phyloP scores from a whole-genome alignment of 352 stramenopile species.

The Phytopythium mirpurense region DNA sequence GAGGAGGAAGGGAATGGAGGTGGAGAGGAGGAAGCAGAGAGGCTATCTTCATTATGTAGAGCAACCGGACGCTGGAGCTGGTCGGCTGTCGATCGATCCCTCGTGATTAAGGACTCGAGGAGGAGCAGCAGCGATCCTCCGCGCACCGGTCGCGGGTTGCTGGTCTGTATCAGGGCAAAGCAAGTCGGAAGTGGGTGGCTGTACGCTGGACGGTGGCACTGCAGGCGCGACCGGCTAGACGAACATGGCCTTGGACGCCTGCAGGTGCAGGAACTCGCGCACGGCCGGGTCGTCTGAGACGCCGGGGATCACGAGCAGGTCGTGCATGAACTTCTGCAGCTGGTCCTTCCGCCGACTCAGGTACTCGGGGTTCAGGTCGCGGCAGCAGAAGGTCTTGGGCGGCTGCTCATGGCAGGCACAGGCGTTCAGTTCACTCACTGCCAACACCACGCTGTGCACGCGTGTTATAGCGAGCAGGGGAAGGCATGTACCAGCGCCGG shows the following conservation, averaged over 20 bases:
- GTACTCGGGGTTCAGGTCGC: slow-evolving; percentile 71
- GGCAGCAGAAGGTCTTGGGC: slow-evolving; percentile 67
- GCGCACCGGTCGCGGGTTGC: no score
- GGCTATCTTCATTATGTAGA: no score
- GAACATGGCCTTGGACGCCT: slow-evolving; percentile 54
- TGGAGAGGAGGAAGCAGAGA: not conserved
- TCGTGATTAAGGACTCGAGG: no score
- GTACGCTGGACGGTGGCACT: no score
- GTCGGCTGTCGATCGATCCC: no score
- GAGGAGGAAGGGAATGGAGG: not conserved
- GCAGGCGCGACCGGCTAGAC: slow-evolving; percentile 24
- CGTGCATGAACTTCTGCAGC: slow-evolving; percentile 53
- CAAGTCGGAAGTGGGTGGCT: not conserved
- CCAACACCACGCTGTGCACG: not conserved
- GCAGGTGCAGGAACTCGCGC: slow-evolving; percentile 59
- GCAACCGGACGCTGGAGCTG: no score
- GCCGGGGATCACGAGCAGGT: slow-evolving; percentile 59
- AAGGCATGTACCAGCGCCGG: slow-evolving; percentile 23
- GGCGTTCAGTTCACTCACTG: no score
- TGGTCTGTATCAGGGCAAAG: not conserved
- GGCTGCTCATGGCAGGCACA: slow-evolving; percentile 18
- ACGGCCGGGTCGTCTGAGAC: slow-evolving; percentile 48
- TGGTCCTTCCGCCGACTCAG: slow-evolving; percentile 38
- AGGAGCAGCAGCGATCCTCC: no score
- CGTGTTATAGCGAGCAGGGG: no score